These are phyloP conservation scores for Aspergillus uvarum DNA, from an alignment of 2,329 filamentous ascomycete genomes.

Conservation along the genomic window DNA sequence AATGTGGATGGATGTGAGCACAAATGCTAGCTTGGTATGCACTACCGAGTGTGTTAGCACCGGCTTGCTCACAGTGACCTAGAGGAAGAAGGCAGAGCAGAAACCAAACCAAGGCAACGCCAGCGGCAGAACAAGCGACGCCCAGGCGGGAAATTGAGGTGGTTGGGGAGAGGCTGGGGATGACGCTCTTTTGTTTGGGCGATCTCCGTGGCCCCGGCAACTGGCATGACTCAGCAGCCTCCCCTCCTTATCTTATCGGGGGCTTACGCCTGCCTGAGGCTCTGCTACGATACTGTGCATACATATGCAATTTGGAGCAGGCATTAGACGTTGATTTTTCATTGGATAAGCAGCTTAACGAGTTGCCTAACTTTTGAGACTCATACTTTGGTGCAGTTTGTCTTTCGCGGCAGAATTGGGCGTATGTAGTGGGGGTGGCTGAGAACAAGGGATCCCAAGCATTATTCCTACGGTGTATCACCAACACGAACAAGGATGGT, in stretches of 20 bases:
- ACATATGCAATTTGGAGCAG: too few relatives aligned
- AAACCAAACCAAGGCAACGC: not conserved
- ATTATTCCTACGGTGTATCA: not conserved
- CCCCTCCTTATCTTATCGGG: conserved; percentile 13
- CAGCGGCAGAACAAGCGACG: conserved; percentile 12
- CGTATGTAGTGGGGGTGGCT: not conserved
- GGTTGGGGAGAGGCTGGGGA: conserved; percentile 42
- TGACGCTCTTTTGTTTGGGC: conserved; percentile 28
- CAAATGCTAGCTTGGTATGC: conserved; percentile 2
- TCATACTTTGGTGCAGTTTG: too few relatives aligned
- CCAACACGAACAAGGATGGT: not conserved
- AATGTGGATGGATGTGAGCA: not conserved
- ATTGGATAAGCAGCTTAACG: too few relatives aligned
- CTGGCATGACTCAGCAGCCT: conserved; percentile 27
- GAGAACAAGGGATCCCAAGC: not conserved
- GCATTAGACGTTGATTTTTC: too few relatives aligned
- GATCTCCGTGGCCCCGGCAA: conserved; percentile 28
- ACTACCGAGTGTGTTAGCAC: not conserved
- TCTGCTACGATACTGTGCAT: not conserved
- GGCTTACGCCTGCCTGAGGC: too few relatives aligned
- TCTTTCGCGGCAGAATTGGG: not conserved
- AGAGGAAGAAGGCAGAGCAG: not conserved
- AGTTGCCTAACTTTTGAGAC: too few relatives aligned
- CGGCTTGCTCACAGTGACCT: not conserved
- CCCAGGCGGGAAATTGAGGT: conserved; percentile 32